These are phyloP conservation scores for Coffea eugenioides DNA, from an alignment of 257 asterid species.

Conservation along the genomic window DNA sequence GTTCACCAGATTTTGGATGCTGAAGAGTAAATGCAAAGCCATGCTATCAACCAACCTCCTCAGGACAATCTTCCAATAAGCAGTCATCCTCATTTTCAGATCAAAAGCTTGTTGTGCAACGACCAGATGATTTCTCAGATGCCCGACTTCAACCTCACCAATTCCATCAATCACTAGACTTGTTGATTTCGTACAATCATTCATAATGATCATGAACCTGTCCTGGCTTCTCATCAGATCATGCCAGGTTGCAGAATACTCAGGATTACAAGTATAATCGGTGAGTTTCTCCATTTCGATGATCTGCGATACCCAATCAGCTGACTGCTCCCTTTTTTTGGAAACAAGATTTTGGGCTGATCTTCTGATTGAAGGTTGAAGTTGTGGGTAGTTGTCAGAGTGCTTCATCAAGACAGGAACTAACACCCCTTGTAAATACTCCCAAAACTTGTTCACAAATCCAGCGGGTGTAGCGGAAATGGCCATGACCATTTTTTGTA, in stretches of 20 bases:
- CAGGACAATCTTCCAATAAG: slow-evolving; percentile 36
- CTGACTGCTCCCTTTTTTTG: slow-evolving; percentile 20
- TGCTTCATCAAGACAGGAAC: slow-evolving; percentile 5
- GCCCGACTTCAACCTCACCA: slow-evolving; percentile 18
- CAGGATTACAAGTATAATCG: slow-evolving; percentile 23
- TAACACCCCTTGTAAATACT: neutral
- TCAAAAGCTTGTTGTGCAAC: slow-evolving; percentile 31
- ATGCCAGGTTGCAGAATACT: slow-evolving; percentile 1
- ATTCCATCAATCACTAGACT: slow-evolving; percentile 15
- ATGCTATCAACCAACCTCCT: slow-evolving; percentile 31
- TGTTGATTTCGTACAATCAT: neutral
- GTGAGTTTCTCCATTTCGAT: slow-evolving; percentile 23
- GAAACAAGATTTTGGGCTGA: slow-evolving; percentile 11
- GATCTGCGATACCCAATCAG: slow-evolving; percentile 22
- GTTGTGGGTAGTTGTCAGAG: slow-evolving; percentile 12
- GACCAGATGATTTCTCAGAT: slow-evolving; percentile 9
- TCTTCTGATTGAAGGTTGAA: neutral
- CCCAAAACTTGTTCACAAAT: neutral
- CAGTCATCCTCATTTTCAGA: slow-evolving; percentile 28
- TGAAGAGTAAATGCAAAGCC: slow-evolving; percentile 30
- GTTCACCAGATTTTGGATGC: slow-evolving; percentile 25
- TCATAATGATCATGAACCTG: slow-evolving; percentile 11
- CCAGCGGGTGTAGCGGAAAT: neutral
- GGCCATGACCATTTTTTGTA: neutral
- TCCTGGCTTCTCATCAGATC: slow-evolving; percentile 12